Evolutionary conservation across 2,329 filamentous ascomycete species (phyloP), one percentile per base, ranked within the genome.

Genomic region (Lecanicillium sp.): DNA sequence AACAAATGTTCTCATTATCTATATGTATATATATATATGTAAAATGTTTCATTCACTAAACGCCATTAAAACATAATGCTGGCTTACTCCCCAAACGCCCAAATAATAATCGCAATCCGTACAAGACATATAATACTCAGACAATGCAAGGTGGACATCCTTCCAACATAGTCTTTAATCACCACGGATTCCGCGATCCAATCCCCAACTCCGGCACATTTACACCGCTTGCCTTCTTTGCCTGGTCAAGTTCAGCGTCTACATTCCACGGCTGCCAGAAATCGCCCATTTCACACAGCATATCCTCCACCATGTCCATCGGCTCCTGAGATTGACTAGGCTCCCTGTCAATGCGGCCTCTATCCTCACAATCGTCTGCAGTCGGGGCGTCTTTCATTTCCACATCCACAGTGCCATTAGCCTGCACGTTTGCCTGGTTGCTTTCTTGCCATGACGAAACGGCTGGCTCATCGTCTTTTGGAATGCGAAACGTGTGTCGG

Each of bases 201-300:
- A 35, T 9, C 12, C 9, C 11, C n/a, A 44, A 11, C 22, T 44
- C 41, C 5, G 37, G 39, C 13, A 33, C 37, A 28, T 34, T 45
- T 25, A 16, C 31, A 37, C 16, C 42, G 34, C 37, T 41, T 16
- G 41, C 29, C 44, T 47, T 52, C 6, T 53, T 51, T 8, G 51
- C 53, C 40, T 54, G 43, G 1, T 55, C 53, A 8, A 67, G 49
- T 39, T 67, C 62, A 2, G 45, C 47, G 28, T 61, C 59, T 29
- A 62, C 48, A 34, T 62, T 48, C 55, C 54, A 63, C 12, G 51
- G 45, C 36, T 58, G 48, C 30, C 60, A 46, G 34, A 60, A 51
- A 33, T 59, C 58, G 20, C 52, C 51, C 51, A 63, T 59, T 37
- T 61, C 58, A 9, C 52, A 49, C 40, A 63, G 55, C 32, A 63